These are phyloP conservation scores for Epichloe scottii DNA, from an alignment of 2,329 filamentous ascomycete species.

Conservation along the genomic window DNA sequence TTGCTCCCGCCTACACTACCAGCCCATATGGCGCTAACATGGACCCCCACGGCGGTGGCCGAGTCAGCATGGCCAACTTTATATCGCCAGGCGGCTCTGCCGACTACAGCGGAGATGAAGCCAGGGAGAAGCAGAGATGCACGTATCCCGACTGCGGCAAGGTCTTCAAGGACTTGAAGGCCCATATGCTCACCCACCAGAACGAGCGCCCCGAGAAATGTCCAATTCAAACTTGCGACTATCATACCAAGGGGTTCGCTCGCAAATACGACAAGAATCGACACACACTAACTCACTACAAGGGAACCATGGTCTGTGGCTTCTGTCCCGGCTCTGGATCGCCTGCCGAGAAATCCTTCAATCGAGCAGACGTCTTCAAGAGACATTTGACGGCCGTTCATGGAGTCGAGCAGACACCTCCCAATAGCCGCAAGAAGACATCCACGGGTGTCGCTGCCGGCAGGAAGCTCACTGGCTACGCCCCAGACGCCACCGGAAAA, in stretches of 20 bases:
- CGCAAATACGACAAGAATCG: slow-evolving; percentile 95
- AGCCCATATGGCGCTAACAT: slow-evolving; percentile 39
- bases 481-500: slow-evolving; percentile 75
- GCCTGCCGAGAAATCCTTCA: slow-evolving; percentile 86
- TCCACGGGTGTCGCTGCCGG: slow-evolving; percentile 25
- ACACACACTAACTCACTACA: slow-evolving; percentile 90
- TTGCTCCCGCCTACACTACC: slow-evolving; percentile 40
- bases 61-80: slow-evolving; percentile 57
- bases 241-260: slow-evolving; percentile 84
- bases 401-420: slow-evolving; percentile 82
- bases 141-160: slow-evolving; percentile 75
- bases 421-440: slow-evolving; percentile 73
- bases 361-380: slow-evolving; percentile 93
- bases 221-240: slow-evolving; percentile 83
- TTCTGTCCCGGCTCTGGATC: slow-evolving; percentile 87
- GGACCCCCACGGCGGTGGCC: slow-evolving; percentile 35
- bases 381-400: slow-evolving; percentile 83
- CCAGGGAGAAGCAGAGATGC: slow-evolving; percentile 60
- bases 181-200: slow-evolving; percentile 90
- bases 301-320: slow-evolving; percentile 92
- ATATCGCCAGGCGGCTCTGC: slow-evolving; percentile 47
- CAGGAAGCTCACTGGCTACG: slow-evolving; percentile 59
- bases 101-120: slow-evolving; percentile 50
- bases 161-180: slow-evolving; percentile 81
- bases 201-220: slow-evolving; percentile 88